A percentile compares a stretch with the other conserved stretches of the same genome.
Evolutionary conservation across 1,139 yeast species (phyloP).

Genomic region (Geotrichum fermentans): DNA sequence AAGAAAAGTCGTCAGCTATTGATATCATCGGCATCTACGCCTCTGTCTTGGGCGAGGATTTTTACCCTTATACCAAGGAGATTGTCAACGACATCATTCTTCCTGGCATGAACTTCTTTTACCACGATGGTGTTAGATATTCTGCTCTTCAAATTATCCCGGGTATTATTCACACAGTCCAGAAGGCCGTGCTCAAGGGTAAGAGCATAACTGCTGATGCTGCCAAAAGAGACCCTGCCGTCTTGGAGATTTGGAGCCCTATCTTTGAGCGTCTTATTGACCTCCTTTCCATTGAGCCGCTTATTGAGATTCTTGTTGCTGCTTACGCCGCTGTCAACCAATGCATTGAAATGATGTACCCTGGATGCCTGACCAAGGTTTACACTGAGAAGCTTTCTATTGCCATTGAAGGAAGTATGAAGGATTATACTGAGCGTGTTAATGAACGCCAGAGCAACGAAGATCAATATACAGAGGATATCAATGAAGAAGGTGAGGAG

Average conservation of each 20-base stretch:
- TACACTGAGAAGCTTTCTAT: conserved; percentile 58
- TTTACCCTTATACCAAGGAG: conserved; percentile 78
- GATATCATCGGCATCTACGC: conserved; percentile 87
- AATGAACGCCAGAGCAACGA: conserved; percentile 56
- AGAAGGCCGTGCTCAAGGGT: conserved; percentile 28
- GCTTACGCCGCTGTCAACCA: conserved; percentile 71
- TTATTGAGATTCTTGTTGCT: conserved; percentile 74
- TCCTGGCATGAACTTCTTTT: conserved; percentile 84
- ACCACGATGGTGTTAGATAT: conserved; percentile 92
- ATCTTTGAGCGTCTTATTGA: conserved; percentile 65
- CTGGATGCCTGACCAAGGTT: conserved; percentile 48
- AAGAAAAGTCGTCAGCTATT: conserved; percentile 89
- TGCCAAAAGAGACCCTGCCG: conserved; percentile 43
- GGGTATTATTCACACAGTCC: conserved; percentile 60
- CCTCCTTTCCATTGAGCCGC: conserved; percentile 71
- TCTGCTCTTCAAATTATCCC: conserved; percentile 85
- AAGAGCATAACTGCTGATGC: conserved; percentile 41
- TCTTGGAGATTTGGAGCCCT: conserved; percentile 63
- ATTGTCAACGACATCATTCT: conserved; percentile 73
- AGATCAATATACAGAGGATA: conserved; percentile 62
- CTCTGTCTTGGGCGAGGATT: conserved; percentile 72
- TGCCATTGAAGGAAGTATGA: conserved; percentile 57
- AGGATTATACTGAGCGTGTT: conserved; percentile 68
- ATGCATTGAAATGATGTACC: conserved; percentile 63
- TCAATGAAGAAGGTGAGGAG: conserved; percentile 71